These are phyloP conservation scores for Hypoxylon fragiforme DNA, from an alignment of 495 filamentous ascomycete genomes.

Conservation along the genomic window DNA sequence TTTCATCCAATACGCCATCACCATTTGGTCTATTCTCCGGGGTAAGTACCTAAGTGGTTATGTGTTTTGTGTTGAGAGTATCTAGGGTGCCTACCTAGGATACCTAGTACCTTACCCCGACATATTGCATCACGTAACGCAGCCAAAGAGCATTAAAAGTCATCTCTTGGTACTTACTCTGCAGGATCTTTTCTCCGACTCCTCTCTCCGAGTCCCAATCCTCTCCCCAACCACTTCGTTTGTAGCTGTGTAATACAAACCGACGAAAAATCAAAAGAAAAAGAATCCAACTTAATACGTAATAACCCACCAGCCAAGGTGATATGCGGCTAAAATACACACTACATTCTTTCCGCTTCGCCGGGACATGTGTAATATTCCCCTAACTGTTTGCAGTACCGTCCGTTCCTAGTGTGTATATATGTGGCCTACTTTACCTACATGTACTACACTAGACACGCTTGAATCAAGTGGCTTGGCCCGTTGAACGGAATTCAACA, in stretches of 20 bases:
- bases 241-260: too few relatives aligned
- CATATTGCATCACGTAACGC: background rate
- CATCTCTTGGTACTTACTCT: too few relatives aligned
- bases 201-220: too few relatives aligned
- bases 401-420: background rate
- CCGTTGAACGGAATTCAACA: conserved; percentile 12
- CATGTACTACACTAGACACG: too few relatives aligned
- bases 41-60: conserved; percentile 16
- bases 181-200: too few relatives aligned
- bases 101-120: too few relatives aligned
- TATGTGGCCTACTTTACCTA: too few relatives aligned
- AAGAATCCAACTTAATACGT: background rate
- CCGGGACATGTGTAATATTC: conserved; percentile 1
- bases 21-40: conserved; percentile 20
- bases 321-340: background rate
- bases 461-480: conserved; percentile 16
- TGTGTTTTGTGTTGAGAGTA: too few relatives aligned
- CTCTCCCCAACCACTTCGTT: too few relatives aligned
- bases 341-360: conserved; percentile 12
- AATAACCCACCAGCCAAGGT: background rate
- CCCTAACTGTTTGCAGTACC: background rate
- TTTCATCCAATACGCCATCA: conserved; percentile 9
- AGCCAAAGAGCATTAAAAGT: too few relatives aligned
- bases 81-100: too few relatives aligned
- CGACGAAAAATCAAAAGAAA: background rate